Evolutionary conservation across 805 yeast species (phyloP), one percentile per base, ranked within the genome.

Genomic region (Cyberlindnera americana): DNA sequence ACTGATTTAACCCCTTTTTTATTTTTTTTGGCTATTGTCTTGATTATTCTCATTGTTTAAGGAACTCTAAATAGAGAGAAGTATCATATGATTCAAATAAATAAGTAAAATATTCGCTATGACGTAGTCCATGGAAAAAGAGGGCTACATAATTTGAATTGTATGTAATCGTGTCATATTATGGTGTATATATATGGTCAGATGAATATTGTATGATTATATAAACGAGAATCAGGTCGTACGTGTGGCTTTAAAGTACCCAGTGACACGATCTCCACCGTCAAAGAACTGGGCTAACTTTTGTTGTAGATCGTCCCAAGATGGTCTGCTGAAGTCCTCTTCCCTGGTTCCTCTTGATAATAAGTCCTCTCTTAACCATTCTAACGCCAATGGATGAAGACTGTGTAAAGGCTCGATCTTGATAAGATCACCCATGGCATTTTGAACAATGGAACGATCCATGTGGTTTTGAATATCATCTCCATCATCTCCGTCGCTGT

Each of bases 381-480:
- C 63, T 42, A 82, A 61, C 0, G 89, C 90, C 37, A 85, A 60
- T 4, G 95, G 95, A 57, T 85, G 88, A 26, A 85, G 61, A 29
- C 83, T 74, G 33, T 73, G 67, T 4, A 73, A 67, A 19, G 67
- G 60, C 11, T 67, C 60, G 11, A 79, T 65, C 26, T 49, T 44
- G 21, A 57, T 60, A 10, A 47, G 24, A 4, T 60, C 61, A 10
- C 53, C 53, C 1, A 47, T 50, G 2, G 48, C 43, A 8, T 41
- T 44, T 6, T 45, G 39, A 25, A 43, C 35, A 10, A 47, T 43
- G 1, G 52, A 41, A 13, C 40, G 43, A 10, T 46, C 43, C 33
- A 51, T 33, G 19, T 53, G 52, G 17, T 52, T 48, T 21, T 53
- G 55, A 23, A 50, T 49, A 13, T 48, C 52, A 11, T 44, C 57